phyloP scores from a whole-genome alignment of 345 rosid species.

The Citrus cavaleriei region DNA sequence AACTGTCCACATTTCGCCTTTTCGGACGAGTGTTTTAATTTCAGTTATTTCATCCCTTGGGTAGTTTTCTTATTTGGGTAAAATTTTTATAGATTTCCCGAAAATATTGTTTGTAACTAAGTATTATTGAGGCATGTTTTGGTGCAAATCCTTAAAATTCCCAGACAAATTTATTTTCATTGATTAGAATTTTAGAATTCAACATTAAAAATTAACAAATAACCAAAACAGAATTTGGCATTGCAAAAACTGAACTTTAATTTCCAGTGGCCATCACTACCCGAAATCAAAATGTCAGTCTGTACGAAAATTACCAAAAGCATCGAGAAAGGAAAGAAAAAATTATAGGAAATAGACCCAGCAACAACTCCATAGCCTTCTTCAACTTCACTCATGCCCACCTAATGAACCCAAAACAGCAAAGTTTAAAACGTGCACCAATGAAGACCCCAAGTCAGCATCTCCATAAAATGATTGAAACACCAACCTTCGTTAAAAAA shows the following conservation, averaged over 20 bases:
- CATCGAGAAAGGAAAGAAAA: slow-evolving; percentile 1
- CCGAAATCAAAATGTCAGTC: neutral
- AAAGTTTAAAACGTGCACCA: neutral
- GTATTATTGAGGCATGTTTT: too few species aligned
- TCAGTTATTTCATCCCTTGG: too few species aligned
- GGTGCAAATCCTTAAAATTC: too few species aligned
- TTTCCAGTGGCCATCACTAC: neutral
- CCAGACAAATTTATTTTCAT: too few species aligned
- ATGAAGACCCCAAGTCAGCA: slow-evolving; percentile 10
- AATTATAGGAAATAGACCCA: slow-evolving; percentile 21
- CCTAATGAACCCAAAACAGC: slow-evolving; percentile 19
- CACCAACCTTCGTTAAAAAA: slow-evolving; percentile 16
- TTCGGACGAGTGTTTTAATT: too few species aligned
- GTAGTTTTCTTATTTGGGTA: too few species aligned
- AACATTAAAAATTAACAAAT: neutral
- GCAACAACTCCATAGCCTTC: slow-evolving; percentile 28
- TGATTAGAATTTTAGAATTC: too few species aligned
- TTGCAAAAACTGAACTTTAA: neutral
- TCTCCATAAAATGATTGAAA: slow-evolving; percentile 12
- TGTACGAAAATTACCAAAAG: neutral
- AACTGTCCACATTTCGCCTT: too few species aligned
- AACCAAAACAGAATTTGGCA: neutral
- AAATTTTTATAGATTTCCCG: too few species aligned
- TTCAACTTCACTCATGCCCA: slow-evolving; percentile 27
- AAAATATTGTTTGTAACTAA: too few species aligned